Percentiles rank a stretch among this genome's conserved stretches.
phyloP scores from a whole-genome alignment of 768 basidiomycete genomes.

The Cubamyces sp. region DNA sequence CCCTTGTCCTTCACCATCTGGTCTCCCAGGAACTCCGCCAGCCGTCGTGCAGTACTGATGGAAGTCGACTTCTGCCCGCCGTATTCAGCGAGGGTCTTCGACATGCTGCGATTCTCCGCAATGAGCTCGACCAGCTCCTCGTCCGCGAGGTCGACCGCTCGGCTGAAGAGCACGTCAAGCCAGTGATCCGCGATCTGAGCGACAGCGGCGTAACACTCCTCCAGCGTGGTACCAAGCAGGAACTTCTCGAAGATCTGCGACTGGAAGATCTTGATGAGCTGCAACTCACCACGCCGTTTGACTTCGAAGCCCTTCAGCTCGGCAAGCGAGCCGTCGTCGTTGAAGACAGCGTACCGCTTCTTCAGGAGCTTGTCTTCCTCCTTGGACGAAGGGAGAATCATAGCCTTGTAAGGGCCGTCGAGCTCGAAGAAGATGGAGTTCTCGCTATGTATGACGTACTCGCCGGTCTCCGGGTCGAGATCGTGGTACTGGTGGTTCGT shows the following conservation, averaged over 20 bases:
- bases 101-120: constrained; percentile 98
- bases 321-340: constrained; percentile 95
- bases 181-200: constrained; percentile 94
- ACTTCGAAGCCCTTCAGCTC: constrained; percentile 99
- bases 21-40: constrained; percentile 96
- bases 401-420: constrained; percentile 97
- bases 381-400: constrained; percentile 98
- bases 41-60: constrained; percentile 91
- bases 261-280: constrained; percentile 99
- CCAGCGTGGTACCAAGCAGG: constrained; percentile 87
- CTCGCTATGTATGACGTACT: constrained; percentile 87
- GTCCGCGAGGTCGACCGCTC: constrained; percentile 81
- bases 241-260: constrained; percentile 98
- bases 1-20: constrained; percentile 99
- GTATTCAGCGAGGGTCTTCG: constrained; percentile 94
- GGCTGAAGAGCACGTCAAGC: constrained; percentile 93
- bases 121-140: constrained; percentile 97
- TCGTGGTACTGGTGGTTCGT: constrained; percentile 99
- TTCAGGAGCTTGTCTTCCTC: constrained; percentile 98
- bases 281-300: constrained; percentile 95
- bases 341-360: constrained; percentile 99
- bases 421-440: constrained; percentile 99
- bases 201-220: constrained; percentile 95
- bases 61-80: constrained; percentile 97
- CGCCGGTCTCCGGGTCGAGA: constrained; percentile 80